phyloP scores from a whole-genome alignment of 352 stramenopile genomes.

The Phytophthora foliorum region DNA sequence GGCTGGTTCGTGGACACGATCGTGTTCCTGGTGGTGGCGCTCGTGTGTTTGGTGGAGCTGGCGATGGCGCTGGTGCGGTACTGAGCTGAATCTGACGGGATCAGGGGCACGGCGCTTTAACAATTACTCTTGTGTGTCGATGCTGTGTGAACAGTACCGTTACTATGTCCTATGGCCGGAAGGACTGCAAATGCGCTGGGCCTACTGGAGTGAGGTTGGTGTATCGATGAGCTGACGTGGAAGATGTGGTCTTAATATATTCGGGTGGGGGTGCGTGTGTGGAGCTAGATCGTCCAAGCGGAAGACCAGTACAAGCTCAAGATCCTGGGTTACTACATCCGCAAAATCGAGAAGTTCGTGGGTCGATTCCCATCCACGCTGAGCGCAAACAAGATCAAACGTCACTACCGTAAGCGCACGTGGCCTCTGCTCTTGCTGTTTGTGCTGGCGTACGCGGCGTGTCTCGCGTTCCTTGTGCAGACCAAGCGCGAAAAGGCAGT shows the following conservation, averaged over 20 bases:
- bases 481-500: constrained; percentile 43
- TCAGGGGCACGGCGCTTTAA: constrained; percentile 11
- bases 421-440: constrained; percentile 60
- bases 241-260: not conserved
- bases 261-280: not conserved
- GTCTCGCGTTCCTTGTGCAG: constrained; percentile 52
- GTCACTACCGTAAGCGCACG: constrained; percentile 61
- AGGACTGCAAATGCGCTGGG: constrained; percentile 70
- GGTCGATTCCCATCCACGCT: constrained; percentile 63
- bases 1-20: constrained; percentile 68
- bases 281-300: constrained; percentile 68
- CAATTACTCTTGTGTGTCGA: constrained; percentile 15
- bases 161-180: constrained; percentile 80
- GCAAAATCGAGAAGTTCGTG: constrained; percentile 83
- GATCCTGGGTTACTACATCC: constrained; percentile 87
- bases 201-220: constrained; percentile 78
- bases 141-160: constrained; percentile 55
- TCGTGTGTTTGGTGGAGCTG: constrained; percentile 63
- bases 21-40: constrained; percentile 66
- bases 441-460: constrained; percentile 45
- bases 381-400: constrained; percentile 54
- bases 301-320: constrained; percentile 82
- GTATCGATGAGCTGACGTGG: not conserved
- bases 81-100: not conserved
- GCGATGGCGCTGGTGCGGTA: constrained; percentile 56